These are phyloP conservation scores for Vanderwaltozyma yarrowii DNA, from an alignment of 805 yeast genomes.

Conservation along the genomic window DNA sequence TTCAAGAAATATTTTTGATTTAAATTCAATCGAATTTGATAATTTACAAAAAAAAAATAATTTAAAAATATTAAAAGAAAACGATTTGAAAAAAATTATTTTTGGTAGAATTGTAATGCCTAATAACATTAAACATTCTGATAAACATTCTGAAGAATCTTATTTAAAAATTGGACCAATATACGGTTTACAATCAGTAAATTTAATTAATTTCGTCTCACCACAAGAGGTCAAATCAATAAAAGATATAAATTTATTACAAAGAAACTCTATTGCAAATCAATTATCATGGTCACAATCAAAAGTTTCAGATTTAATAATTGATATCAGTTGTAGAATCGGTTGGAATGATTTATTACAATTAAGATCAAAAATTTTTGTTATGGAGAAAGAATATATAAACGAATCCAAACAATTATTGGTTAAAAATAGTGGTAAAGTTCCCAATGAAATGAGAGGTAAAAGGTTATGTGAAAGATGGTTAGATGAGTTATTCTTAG, in stretches of 20 bases:
- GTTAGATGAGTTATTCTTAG: slow-evolving; percentile 27
- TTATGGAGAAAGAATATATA: slow-evolving; percentile 65
- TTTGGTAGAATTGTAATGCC: slow-evolving; percentile 28
- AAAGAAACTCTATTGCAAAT: slow-evolving; percentile 22
- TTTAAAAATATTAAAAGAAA: slow-evolving; percentile 15
- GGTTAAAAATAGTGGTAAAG: slow-evolving; percentile 5
- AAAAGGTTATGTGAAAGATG: slow-evolving; percentile 28
- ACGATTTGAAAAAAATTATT: slow-evolving; percentile 14
- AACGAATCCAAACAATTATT: slow-evolving; percentile 3
- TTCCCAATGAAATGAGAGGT: slow-evolving; percentile 14
- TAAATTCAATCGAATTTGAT: slow-evolving; percentile 20
- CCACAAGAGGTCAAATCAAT: slow-evolving; percentile 22
- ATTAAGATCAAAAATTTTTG: slow-evolving; percentile 60
- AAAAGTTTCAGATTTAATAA: slow-evolving; percentile 57
- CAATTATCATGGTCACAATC: slow-evolving; percentile 20
- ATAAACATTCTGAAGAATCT: slow-evolving; percentile 20
- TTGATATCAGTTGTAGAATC: slow-evolving; percentile 51
- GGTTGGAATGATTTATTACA: slow-evolving; percentile 79
- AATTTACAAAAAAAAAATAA: slow-evolving; percentile 1
- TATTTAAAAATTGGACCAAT: slow-evolving; percentile 24
- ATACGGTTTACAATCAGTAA: slow-evolving; percentile 24
- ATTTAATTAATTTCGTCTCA: slow-evolving; percentile 24
- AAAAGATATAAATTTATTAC: slow-evolving; percentile 16
- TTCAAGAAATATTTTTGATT: slow-evolving; percentile 6
- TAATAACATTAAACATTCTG: too few relatives aligned